These are phyloP conservation scores for Hawksworthiomyces lignivorus DNA, from an alignment of 2,329 filamentous ascomycete species.

Conservation along the genomic window DNA sequence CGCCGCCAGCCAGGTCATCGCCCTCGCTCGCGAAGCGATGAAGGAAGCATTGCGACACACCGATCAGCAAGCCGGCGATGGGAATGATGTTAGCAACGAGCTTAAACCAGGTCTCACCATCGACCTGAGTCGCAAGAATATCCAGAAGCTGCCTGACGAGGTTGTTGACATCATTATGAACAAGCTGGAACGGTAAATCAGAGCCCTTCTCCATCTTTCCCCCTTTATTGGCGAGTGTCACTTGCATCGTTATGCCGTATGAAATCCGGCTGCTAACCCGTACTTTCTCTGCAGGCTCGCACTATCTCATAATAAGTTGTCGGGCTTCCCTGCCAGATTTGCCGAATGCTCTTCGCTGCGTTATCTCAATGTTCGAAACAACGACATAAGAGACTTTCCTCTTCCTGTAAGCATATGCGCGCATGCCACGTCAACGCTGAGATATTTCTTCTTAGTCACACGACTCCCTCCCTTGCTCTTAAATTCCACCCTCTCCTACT, in stretches of 20 bases:
- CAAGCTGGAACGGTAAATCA: slow-evolving; percentile 59
- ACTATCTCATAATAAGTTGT: slow-evolving; percentile 70
- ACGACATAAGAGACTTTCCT: slow-evolving; percentile 59
- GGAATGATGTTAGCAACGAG: slow-evolving; percentile 50
- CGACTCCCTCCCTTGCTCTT: slow-evolving; percentile 3
- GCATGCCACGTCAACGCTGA: no score
- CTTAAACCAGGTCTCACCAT: slow-evolving; percentile 68
- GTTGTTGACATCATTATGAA: slow-evolving; percentile 68
- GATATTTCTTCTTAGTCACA: no score
- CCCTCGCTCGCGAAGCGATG: slow-evolving; percentile 60
- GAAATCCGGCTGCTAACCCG: not conserved
- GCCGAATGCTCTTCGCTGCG: slow-evolving; percentile 69
- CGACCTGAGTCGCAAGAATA: slow-evolving; percentile 68
- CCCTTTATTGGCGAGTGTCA: no score
- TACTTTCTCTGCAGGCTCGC: slow-evolving; percentile 49
- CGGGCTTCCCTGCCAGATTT: slow-evolving; percentile 62
- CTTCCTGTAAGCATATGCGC: slow-evolving; percentile 36
- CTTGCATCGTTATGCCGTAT: no score
- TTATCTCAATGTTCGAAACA: slow-evolving; percentile 75
- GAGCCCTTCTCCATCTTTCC: no score
- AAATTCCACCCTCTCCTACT: slow-evolving; percentile 11
- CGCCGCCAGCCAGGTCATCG: slow-evolving; percentile 56
- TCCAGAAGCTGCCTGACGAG: slow-evolving; percentile 63
- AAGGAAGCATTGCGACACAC: slow-evolving; percentile 59
- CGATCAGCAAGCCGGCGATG: slow-evolving; percentile 53